These are phyloP conservation scores for Mercurialis annua DNA, from an alignment of 345 rosid species.

Conservation along the genomic window DNA sequence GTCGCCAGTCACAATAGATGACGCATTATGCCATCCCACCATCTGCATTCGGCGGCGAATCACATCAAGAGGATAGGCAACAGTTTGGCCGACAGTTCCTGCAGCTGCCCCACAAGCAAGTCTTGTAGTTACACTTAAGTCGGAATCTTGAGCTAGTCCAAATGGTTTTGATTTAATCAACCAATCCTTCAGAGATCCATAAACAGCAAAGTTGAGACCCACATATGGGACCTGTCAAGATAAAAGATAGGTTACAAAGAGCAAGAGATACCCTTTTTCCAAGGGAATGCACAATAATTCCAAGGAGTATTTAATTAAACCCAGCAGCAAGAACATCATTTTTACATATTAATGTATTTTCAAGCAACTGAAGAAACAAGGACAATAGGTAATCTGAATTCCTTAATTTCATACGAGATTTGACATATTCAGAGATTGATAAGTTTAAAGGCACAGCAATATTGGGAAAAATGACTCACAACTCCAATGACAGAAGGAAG, in stretches of 20 bases:
- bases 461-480: constrained; percentile 44
- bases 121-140: constrained; percentile 76
- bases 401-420: background rate
- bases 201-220: constrained; percentile 86
- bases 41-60: constrained; percentile 97
- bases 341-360: background rate
- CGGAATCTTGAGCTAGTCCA: constrained; percentile 66
- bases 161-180: constrained; percentile 61
- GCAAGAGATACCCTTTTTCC: background rate
- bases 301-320: background rate
- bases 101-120: constrained; percentile 97
- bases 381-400: background rate
- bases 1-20: constrained; percentile 75
- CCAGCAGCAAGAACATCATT: background rate
- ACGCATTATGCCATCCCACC: constrained; percentile 96
- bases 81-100: constrained; percentile 94
- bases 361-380: background rate
- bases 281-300: background rate
- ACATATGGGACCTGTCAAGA: constrained; percentile 73
- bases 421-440: background rate
- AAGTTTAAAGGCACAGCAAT: background rate
- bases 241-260: background rate
- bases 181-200: constrained; percentile 86
- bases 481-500: constrained; percentile 99
- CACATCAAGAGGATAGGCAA: constrained; percentile 97